phyloP scores from a whole-genome alignment of 495 filamentous ascomycete genomes.

The Sabuloglossum arenarium region DNA sequence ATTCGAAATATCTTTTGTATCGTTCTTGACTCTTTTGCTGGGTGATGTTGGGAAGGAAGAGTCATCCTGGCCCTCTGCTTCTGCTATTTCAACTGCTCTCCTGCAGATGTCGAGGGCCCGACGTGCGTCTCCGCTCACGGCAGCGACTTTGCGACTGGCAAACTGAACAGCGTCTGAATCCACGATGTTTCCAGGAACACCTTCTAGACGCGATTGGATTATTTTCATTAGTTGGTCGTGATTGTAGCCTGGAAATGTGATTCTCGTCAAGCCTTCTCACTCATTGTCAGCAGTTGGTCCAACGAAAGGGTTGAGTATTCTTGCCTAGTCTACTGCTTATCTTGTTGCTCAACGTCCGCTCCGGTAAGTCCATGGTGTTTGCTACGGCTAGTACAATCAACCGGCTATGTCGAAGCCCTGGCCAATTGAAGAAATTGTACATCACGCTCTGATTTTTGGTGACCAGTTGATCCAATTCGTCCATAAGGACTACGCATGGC shows the following conservation, averaged over 20 bases:
- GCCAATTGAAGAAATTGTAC: slow-evolving; percentile 99
- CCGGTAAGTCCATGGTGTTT: slow-evolving; percentile 98
- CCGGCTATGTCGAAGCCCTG: slow-evolving; percentile 70
- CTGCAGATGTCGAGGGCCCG: slow-evolving; percentile 90
- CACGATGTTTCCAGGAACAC: slow-evolving; percentile 75
- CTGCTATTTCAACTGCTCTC: slow-evolving; percentile 86
- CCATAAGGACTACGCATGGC: slow-evolving; percentile 96
- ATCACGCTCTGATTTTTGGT: slow-evolving; percentile 97
- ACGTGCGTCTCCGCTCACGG: slow-evolving; percentile 84
- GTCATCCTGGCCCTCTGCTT: slow-evolving; percentile 35
- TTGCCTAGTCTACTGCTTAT: slow-evolving; percentile 72
- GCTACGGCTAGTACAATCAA: slow-evolving; percentile 94
- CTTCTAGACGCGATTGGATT: slow-evolving; percentile 70
- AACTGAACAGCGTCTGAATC: slow-evolving; percentile 92
- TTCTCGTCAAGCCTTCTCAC: slow-evolving; percentile 44
- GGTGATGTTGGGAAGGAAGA: slow-evolving; percentile 24
- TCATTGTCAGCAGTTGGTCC: neutral
- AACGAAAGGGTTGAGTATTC: slow-evolving; percentile 8
- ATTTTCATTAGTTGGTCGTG: slow-evolving; percentile 97
- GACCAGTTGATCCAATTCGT: slow-evolving; percentile 94
- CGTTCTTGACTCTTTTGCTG: slow-evolving; percentile 15
- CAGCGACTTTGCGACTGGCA: slow-evolving; percentile 86
- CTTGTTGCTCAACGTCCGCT: slow-evolving; percentile 92
- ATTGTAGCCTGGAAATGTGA: slow-evolving; percentile 94
- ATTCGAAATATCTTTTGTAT: slow-evolving; percentile 10